A percentile compares a stretch with the other conserved stretches of the same genome.
Conservation (phyloP, 176 grass and related monocot genomes). For the Secale cereale region DNA sequence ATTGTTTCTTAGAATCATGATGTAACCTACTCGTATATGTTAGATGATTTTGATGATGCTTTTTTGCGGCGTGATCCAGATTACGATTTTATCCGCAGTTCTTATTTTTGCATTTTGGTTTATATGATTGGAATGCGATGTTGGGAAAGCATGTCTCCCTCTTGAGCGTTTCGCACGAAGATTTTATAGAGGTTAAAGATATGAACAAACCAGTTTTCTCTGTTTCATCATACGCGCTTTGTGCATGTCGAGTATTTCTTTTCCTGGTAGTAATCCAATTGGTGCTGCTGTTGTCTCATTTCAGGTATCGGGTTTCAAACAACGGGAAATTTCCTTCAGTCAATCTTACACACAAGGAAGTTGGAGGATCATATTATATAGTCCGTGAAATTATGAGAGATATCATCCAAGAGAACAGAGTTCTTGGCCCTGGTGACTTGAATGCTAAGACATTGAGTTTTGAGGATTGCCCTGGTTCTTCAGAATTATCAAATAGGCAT, state of each 20-base stretch:
- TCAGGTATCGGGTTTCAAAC: conserved; percentile 64
- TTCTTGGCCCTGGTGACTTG: conserved; percentile 81
- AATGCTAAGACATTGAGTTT: conserved; percentile 59
- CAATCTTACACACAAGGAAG: conserved; percentile 94
- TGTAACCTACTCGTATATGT: background rate
- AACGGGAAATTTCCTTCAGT: conserved; percentile 87
- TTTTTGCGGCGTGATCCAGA: background rate
- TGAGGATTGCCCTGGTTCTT: conserved; percentile 46
- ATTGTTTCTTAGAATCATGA: background rate
- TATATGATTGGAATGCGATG: background rate
- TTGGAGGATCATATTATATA: conserved; percentile 94
- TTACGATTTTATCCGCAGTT: background rate
- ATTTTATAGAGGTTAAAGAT: too few relatives aligned
- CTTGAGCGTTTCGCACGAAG: background rate
- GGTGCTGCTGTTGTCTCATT: background rate
- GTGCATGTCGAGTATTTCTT: background rate
- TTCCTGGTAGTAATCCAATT: background rate
- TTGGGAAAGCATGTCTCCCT: background rate
- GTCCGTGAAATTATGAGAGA: conserved; percentile 92
- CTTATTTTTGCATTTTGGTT: background rate
- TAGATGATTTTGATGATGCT: too few relatives aligned
- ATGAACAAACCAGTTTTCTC: background rate
- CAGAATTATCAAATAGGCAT: conserved; percentile 1
- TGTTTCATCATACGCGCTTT: background rate
- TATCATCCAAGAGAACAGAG: conserved; percentile 92